Percentiles rank a stretch among this genome's conserved stretches.
phyloP scores from a whole-genome alignment of 331 rosid genomes.

The Malus hybrid region DNA sequence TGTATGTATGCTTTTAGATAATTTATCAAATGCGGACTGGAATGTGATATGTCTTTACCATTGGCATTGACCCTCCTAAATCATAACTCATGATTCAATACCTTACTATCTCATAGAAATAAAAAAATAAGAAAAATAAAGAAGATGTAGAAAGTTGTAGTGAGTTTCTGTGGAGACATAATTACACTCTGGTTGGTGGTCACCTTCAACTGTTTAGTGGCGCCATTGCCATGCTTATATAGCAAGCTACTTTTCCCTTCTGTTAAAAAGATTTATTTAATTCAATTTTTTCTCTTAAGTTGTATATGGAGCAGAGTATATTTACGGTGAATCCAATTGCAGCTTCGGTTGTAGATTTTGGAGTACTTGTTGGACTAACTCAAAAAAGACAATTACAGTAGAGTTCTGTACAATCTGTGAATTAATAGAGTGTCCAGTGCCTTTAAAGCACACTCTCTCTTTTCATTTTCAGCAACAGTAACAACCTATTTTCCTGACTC shows the following conservation, averaged over 20 bases:
- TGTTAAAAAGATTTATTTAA: not conserved
- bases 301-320: not conserved
- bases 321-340: not conserved
- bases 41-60: too few relatives aligned
- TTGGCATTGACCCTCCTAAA: too few relatives aligned
- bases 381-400: not conserved
- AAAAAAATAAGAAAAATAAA: too few relatives aligned
- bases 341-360: not conserved
- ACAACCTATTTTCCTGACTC: slow-evolving; percentile 2
- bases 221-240: not conserved
- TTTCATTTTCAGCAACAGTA: not conserved
- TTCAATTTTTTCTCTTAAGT: not conserved
- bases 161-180: not conserved
- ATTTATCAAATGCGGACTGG: too few relatives aligned
- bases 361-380: not conserved
- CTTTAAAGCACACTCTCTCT: not conserved
- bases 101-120: too few relatives aligned
- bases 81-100: too few relatives aligned
- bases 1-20: too few relatives aligned
- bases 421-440: not conserved
- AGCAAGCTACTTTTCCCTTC: not conserved
- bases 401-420: not conserved
- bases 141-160: too few relatives aligned
- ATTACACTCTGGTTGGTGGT: not conserved
- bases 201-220: not conserved